Evolutionary conservation across 1,284 basidiomycete species (phyloP).

Genomic region (Anthracocystis walkeri): DNA sequence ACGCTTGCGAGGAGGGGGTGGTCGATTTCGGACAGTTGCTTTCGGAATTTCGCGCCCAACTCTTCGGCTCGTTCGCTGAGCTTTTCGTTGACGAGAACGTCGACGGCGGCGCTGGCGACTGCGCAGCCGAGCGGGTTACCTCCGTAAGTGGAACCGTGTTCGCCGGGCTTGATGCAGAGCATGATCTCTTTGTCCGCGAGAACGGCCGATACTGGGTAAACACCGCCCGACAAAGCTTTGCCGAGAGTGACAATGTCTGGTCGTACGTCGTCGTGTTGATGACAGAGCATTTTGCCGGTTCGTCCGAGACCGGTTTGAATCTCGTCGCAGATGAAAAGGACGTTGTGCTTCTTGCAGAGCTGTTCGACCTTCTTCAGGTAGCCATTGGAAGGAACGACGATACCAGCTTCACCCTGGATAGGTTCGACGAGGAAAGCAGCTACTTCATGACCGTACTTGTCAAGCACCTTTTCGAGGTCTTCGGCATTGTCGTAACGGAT

Average conservation of each 20-base stretch:
- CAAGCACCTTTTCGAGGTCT: constrained; percentile 85
- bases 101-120: constrained; percentile 88
- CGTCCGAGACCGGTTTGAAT: constrained; percentile 80
- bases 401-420: constrained; percentile 97
- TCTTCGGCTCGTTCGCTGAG: constrained; percentile 81
- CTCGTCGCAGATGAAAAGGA: constrained; percentile 95
- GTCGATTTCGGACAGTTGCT: constrained; percentile 61
- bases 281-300: constrained; percentile 73
- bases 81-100: constrained; percentile 87
- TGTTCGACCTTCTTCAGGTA: constrained; percentile 83
- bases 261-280: constrained; percentile 82
- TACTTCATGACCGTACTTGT: constrained; percentile 83
- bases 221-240: constrained; percentile 94
- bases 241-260: constrained; percentile 94
- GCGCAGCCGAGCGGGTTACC: constrained; percentile 96
- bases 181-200: constrained; percentile 89
- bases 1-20: constrained; percentile 78
- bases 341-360: constrained; percentile 92
- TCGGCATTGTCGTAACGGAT: constrained; percentile 71
- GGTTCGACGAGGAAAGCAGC: constrained; percentile 97
- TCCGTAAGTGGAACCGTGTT: constrained; percentile 87
- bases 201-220: constrained; percentile 96
- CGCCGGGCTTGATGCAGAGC: constrained; percentile 94
- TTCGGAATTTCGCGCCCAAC: constrained; percentile 82
- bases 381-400: constrained; percentile 89